Conservation (phyloP, 1,284 basidiomycete species). For the Chalciporus piperatoides region DNA sequence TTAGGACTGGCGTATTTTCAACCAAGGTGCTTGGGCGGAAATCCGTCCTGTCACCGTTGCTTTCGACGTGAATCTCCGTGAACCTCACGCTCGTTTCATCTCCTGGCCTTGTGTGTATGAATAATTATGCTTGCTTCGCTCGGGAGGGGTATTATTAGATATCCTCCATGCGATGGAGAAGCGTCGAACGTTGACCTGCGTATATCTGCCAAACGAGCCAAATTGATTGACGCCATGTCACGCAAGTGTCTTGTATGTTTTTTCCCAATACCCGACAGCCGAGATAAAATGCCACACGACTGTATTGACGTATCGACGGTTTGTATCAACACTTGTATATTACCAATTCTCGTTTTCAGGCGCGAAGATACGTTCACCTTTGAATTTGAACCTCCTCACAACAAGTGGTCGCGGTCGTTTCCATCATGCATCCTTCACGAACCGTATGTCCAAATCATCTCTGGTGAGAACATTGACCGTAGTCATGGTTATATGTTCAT, state of each 20-base stretch:
- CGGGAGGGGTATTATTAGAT: conserved; percentile 9
- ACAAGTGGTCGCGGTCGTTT: too few species aligned
- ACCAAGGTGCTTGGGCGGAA: too few species aligned
- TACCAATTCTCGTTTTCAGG: too few species aligned
- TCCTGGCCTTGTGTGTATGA: too few species aligned
- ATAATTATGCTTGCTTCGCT: too few species aligned
- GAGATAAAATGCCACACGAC: background rate
- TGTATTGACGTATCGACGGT: background rate
- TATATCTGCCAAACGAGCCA: background rate
- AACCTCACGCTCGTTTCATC: too few species aligned
- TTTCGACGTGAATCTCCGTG: background rate
- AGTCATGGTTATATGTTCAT: conserved; percentile 21
- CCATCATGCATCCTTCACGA: too few species aligned
- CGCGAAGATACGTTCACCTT: too few species aligned
- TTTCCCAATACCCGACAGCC: background rate
- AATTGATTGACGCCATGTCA: background rate
- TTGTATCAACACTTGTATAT: too few species aligned
- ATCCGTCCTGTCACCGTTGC: background rate
- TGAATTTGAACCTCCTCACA: too few species aligned
- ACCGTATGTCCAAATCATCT: too few species aligned
- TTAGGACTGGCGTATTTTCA: too few species aligned
- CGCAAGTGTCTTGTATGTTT: background rate
- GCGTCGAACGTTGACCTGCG: background rate
- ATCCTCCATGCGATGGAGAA: conserved; percentile 1
- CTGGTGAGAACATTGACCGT: conserved; percentile 4